Conservation (phyloP, 495 filamentous ascomycete species). For the Aspergillus carlsbadensis region DNA sequence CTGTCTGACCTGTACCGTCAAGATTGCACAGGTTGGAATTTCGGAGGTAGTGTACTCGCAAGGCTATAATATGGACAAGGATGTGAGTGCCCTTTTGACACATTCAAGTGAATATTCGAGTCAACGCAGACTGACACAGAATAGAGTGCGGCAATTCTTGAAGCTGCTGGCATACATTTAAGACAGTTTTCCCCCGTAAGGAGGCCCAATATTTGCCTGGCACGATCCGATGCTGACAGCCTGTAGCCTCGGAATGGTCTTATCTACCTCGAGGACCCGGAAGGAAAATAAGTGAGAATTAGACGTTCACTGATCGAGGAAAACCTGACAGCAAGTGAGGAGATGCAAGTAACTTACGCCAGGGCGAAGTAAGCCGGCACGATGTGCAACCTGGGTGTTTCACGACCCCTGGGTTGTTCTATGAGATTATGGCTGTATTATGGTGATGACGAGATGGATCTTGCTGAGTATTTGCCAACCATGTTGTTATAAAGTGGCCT, state of each 20-base stretch:
- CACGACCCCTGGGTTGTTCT: no score
- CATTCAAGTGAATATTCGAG: not conserved
- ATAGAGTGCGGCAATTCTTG: conserved; percentile 74
- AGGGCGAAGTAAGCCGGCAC: no score
- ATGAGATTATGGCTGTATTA: no score
- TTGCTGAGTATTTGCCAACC: no score
- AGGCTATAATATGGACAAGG: conserved; percentile 87
- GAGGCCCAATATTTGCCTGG: not conserved
- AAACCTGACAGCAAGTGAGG: no score
- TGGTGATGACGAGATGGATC: no score
- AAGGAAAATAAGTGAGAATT: not conserved
- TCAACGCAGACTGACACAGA: conserved; percentile 13
- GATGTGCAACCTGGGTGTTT: no score
- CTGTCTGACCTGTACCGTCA: conserved; percentile 97
- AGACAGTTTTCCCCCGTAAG: conserved; percentile 81
- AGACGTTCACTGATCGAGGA: not conserved
- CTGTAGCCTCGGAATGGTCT: conserved; percentile 49
- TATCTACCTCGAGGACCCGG: conserved; percentile 38
- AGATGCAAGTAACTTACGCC: no score
- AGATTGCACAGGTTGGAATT: conserved; percentile 94
- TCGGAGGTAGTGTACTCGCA: conserved; percentile 92
- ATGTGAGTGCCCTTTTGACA: conserved; percentile 42
- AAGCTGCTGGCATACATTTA: conserved; percentile 70
- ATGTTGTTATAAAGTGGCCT: no score
- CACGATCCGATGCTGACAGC: conserved; percentile 12